Percentiles rank a stretch among this genome's conserved stretches.
Conservation (phyloP, 805 yeast genomes). For the Kluyveromyces siamensis region DNA sequence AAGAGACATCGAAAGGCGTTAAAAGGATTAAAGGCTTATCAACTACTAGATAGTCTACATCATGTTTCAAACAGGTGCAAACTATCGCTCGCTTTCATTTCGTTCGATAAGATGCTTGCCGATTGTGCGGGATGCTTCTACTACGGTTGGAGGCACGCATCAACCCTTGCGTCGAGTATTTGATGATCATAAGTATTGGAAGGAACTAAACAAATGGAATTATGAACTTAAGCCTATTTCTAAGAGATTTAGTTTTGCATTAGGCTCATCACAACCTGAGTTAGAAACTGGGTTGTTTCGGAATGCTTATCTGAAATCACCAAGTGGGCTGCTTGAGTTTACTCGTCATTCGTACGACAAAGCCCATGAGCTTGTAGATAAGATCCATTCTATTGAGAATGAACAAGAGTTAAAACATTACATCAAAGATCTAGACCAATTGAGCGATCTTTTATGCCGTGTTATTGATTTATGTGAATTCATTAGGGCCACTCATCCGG, state of each 20-base stretch:
- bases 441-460: constrained; percentile 82
- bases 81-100: background rate
- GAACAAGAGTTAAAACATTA: constrained; percentile 39
- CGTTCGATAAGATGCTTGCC: background rate
- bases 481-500: constrained; percentile 81
- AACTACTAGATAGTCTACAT: background rate
- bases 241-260: constrained; percentile 2
- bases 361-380: constrained; percentile 54
- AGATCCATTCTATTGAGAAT: constrained; percentile 42
- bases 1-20: background rate
- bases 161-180: constrained; percentile 33
- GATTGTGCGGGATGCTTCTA: background rate
- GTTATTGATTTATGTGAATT: constrained; percentile 93
- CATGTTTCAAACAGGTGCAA: background rate
- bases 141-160: background rate
- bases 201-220: constrained; percentile 34
- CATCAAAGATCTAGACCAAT: constrained; percentile 63
- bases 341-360: constrained; percentile 51
- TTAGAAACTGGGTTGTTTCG: constrained; percentile 56
- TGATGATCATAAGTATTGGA: constrained; percentile 54
- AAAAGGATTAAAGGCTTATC: background rate
- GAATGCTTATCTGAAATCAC: constrained; percentile 59
- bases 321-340: constrained; percentile 63
- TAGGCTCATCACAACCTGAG: constrained; percentile 2
- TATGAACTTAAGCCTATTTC: constrained; percentile 6